phyloP scores from a whole-genome alignment of 2,329 filamentous ascomycete species.

The Blastomyces parvus region DNA sequence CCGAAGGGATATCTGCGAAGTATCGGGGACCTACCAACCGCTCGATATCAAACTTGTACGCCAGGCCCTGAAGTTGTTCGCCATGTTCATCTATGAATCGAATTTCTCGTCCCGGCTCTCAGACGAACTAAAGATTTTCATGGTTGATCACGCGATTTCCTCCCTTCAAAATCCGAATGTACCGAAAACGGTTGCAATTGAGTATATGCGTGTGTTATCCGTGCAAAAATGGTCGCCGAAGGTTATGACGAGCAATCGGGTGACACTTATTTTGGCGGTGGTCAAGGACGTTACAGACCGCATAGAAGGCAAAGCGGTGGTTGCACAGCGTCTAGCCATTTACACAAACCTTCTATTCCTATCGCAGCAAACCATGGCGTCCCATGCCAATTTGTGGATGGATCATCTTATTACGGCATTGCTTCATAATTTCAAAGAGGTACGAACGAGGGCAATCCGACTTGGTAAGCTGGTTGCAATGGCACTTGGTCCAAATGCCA shows the following conservation, averaged over 20 bases:
- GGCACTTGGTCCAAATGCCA: conserved; percentile 57
- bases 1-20: conserved; percentile 64
- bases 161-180: conserved; percentile 58
- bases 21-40: conserved; percentile 44
- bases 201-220: conserved; percentile 70
- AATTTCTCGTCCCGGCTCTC: conserved; percentile 61
- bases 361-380: conserved; percentile 58
- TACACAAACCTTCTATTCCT: conserved; percentile 71
- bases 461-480: conserved; percentile 64
- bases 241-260: conserved; percentile 62
- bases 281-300: conserved; percentile 64
- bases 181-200: conserved; percentile 68
- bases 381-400: conserved; percentile 65
- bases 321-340: conserved; percentile 65
- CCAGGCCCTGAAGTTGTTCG: conserved; percentile 68
- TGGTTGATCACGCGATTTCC: conserved; percentile 71
- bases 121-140: conserved; percentile 67
- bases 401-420: conserved; percentile 72
- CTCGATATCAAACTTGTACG: conserved; percentile 61
- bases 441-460: conserved; percentile 62
- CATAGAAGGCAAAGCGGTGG: conserved; percentile 69
- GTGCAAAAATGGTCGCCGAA: conserved; percentile 68
- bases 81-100: conserved; percentile 64
- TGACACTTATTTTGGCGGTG: conserved; percentile 59
- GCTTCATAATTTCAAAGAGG: conserved; percentile 67